These are phyloP conservation scores for Paramecium pentaurelia DNA, from an alignment of 73 alveolate genomes.

Conservation along the genomic window DNA sequence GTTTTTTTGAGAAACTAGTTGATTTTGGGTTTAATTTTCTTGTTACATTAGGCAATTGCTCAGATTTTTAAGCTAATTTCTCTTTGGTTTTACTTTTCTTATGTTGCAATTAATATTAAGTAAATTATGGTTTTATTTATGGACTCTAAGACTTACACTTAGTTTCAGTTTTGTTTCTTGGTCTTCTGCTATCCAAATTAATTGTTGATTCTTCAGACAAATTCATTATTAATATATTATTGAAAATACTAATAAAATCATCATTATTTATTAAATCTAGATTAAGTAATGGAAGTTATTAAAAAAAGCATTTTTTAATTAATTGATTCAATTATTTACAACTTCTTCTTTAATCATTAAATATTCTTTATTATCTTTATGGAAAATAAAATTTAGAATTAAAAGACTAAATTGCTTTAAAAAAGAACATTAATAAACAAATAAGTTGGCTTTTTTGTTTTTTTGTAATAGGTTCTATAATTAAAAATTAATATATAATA, in stretches of 20 bases:
- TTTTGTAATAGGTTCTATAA: no score
- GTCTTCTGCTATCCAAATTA: neutral
- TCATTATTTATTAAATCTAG: neutral
- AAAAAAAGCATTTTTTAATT: neutral
- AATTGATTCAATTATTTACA: neutral
- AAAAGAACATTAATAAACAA: no score
- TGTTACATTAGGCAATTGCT: neutral
- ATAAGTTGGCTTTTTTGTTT: no score
- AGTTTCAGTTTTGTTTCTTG: constrained; percentile 20
- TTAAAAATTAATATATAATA: no score
- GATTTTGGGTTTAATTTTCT: constrained; percentile 6
- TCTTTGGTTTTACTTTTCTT: constrained; percentile 16
- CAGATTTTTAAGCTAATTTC: neutral
- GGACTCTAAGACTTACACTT: constrained; percentile 12
- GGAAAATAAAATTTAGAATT: neutral
- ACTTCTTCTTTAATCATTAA: neutral
- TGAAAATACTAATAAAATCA: neutral
- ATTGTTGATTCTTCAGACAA: constrained; percentile 21
- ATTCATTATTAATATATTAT: neutral
- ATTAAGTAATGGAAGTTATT: neutral
- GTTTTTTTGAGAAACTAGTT: neutral
- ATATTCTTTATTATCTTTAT: neutral
- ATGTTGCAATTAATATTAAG: neutral
- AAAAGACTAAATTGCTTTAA: no score
- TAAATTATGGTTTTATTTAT: neutral